phyloP scores from a whole-genome alignment of 805 yeast genomes.

The Debaryomyces castellii region DNA sequence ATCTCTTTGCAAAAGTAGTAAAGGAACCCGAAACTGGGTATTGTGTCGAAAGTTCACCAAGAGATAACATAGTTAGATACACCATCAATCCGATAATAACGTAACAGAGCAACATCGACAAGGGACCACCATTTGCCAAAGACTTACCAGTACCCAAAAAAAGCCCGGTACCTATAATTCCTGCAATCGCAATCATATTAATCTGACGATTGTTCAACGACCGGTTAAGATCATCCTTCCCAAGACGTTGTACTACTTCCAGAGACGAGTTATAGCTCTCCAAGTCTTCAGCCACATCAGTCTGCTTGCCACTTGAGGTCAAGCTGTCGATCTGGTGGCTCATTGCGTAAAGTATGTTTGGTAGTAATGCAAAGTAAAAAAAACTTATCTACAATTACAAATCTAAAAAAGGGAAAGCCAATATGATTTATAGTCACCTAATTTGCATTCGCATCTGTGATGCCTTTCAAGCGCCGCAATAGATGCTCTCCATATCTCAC shows the following conservation, averaged over 20 bases:
- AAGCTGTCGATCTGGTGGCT: background rate
- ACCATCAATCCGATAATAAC: constrained; percentile 43
- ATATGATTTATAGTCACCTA: background rate
- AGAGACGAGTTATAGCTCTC: background rate
- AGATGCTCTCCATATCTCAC: background rate
- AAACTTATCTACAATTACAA: background rate
- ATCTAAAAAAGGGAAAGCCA: background rate
- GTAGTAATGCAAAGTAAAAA: background rate
- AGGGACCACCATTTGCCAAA: constrained; percentile 33
- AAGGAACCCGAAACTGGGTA: constrained; percentile 58
- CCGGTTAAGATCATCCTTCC: constrained; percentile 22
- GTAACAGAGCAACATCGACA: constrained; percentile 32
- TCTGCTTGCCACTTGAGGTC: background rate
- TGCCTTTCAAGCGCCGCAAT: background rate
- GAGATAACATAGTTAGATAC: constrained; percentile 50
- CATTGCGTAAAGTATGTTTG: background rate
- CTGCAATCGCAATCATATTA: constrained; percentile 37
- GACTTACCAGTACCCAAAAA: constrained; percentile 32
- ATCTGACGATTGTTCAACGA: constrained; percentile 23
- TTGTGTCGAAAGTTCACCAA: constrained; percentile 58
- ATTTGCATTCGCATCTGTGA: background rate
- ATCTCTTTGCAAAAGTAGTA: constrained; percentile 48
- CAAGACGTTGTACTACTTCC: background rate
- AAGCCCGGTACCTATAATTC: constrained; percentile 36
- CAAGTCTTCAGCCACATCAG: background rate